Evolutionary conservation across 2,329 filamentous ascomycete species (phyloP), one percentile per base, ranked within the genome.

Genomic region (Cercospora nicotianae): DNA sequence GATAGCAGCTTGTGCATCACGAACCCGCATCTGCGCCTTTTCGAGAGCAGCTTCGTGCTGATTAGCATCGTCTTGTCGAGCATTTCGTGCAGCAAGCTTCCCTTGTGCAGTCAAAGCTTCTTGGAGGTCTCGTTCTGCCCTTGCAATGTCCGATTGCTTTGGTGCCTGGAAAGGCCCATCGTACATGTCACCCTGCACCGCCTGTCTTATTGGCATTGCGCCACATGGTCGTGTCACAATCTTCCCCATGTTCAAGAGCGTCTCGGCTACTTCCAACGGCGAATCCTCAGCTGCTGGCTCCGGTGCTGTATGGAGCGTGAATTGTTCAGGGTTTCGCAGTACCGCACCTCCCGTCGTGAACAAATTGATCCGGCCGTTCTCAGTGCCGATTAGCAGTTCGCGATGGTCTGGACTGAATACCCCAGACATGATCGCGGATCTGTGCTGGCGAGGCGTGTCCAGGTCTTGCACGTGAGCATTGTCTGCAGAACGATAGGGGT

Each of bases 361-460:
- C 0, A 88, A 72, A 67, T 86, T 84, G 26, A 89, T 75, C 0
- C 83, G 83, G 1, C 86, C 86, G 26, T 83, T 81, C 18, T 85
- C 84, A 74, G 88, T 87, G 2, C 87, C 87, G 13, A 89, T 72
- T 1, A 89, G 75, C 3, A 90, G 79, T 33, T 85, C 83, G 4
- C 83, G 82, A 42, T 81, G 81, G 71, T 89, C 87, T 0, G 81
- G 79, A 45, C 83, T 87, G 66, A 89, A 87, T 0, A 83, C 79
- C 1, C 86, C 87, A 12, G 83, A 84, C 82, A 87, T 87, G 57
- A 89, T 81, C 1, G 85, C 87, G 3, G 85, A 84, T n/a, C 70
- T 65, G 31, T 69, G 62, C 12, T 67, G 67, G 4, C 82, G 73
- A 9, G 86, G 77, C 0, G 76, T 79, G 1, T 81, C 80, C 1